Conservation (phyloP, 345 rosid genomes). For the Citrus trifoliata region DNA sequence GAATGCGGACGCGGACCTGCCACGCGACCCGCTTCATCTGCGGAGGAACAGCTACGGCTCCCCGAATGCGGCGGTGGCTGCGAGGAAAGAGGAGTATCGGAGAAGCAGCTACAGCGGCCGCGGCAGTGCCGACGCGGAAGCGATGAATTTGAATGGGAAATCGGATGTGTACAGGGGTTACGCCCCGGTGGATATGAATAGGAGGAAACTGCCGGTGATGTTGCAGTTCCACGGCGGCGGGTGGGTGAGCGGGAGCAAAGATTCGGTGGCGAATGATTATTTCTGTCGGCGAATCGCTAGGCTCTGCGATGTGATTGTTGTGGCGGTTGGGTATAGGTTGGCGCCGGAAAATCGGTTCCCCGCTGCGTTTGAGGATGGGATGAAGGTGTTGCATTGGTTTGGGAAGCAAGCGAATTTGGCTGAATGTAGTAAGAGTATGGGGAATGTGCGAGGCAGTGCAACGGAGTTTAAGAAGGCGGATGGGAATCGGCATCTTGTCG, state of each 20-base stretch:
- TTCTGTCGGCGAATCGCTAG: constrained; percentile 80
- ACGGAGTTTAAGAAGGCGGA: constrained; percentile 65
- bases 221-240: constrained; percentile 97
- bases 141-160: constrained; percentile 37
- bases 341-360: constrained; percentile 91
- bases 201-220: constrained; percentile 63
- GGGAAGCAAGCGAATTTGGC: constrained; percentile 97
- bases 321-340: constrained; percentile 88
- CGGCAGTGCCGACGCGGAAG: constrained; percentile 33
- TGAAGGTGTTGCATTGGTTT: constrained; percentile 81
- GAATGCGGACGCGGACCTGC: constrained; percentile 7
- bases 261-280: constrained; percentile 80
- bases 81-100: background rate
- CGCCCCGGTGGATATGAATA: constrained; percentile 44
- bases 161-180: constrained; percentile 72
- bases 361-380: constrained; percentile 81
- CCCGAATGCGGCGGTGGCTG: constrained; percentile 13
- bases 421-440: constrained; percentile 75
- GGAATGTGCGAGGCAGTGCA: constrained; percentile 34
- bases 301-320: constrained; percentile 79
- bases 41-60: constrained; percentile 60
- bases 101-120: constrained; percentile 54
- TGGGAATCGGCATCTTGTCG: constrained; percentile 59
- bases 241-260: constrained; percentile 92
- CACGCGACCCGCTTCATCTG: background rate